These are phyloP conservation scores for Laburnicola sp. DNA, from an alignment of 2,329 filamentous ascomycete genomes.

Conservation along the genomic window DNA sequence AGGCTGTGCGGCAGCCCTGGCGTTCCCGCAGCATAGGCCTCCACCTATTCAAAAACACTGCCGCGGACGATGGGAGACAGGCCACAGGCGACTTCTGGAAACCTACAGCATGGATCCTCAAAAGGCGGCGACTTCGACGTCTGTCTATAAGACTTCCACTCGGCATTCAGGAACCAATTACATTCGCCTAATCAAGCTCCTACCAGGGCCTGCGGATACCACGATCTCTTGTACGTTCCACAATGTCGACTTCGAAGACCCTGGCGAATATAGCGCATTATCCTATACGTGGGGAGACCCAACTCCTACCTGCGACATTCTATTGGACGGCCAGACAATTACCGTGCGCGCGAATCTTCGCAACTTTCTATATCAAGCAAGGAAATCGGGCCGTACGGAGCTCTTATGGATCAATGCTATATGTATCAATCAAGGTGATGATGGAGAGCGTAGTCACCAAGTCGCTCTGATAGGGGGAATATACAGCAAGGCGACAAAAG, in stretches of 20 bases:
- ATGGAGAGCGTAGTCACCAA: slow-evolving; percentile 6
- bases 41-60: no score
- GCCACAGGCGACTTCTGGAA: no score
- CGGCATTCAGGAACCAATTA: background rate
- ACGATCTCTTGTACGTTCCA: background rate
- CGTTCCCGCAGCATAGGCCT: background rate
- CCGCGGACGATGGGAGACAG: no score
- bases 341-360: background rate
- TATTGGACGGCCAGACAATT: background rate
- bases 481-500: background rate
- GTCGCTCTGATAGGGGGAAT: slow-evolving; percentile 10
- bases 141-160: background rate
- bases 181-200: slow-evolving; percentile 7
- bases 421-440: slow-evolving; percentile 11
- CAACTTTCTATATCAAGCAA: background rate
- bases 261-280: background rate
- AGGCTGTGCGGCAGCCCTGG: background rate
- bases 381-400: background rate
- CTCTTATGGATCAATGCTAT: slow-evolving; percentile 11
- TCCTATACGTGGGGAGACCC: background rate
- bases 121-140: no score
- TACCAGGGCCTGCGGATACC: background rate
- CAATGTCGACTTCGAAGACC: background rate
- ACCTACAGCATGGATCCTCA: no score
- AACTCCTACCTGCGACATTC: background rate